phyloP scores from a whole-genome alignment of 768 basidiomycete species.

The Termitomyces sp. region DNA sequence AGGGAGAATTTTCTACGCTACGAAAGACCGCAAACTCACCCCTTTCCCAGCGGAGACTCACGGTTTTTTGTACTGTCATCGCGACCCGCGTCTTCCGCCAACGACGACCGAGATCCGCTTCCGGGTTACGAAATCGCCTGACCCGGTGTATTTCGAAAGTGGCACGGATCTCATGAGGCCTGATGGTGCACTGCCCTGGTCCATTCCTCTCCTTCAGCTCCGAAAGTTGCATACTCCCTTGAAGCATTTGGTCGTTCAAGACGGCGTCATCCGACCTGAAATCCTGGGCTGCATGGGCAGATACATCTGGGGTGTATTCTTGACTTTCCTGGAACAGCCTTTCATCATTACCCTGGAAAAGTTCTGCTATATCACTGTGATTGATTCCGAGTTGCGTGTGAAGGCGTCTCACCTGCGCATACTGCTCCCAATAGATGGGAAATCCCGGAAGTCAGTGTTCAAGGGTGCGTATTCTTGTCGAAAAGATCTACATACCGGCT shows the following conservation, averaged over 20 bases:
- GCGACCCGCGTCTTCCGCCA: neutral
- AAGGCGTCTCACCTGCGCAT: too few species aligned
- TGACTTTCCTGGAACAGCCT: neutral
- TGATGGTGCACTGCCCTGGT: slow-evolving; percentile 11
- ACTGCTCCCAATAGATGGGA: too few species aligned
- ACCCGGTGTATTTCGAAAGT: slow-evolving; percentile 7
- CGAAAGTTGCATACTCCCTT: neutral
- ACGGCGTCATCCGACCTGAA: neutral
- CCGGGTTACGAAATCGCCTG: slow-evolving; percentile 11
- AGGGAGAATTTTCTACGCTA: neutral
- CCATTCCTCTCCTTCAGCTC: neutral
- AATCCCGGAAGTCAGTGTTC: neutral
- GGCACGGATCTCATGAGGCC: slow-evolving; percentile 12
- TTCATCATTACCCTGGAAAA: neutral
- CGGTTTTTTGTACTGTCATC: slow-evolving; percentile 19
- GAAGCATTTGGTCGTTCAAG: neutral
- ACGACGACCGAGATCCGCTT: slow-evolving; percentile 15
- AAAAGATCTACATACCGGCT: neutral
- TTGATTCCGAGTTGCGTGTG: too few species aligned
- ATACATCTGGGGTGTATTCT: too few species aligned
- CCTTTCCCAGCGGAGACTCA: neutral
- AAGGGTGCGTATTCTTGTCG: too few species aligned
- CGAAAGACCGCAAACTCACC: fast-evolving
- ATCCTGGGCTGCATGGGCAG: neutral
- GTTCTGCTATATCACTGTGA: too few species aligned